phyloP scores from a whole-genome alignment of 2,329 filamentous ascomycete species.

The Botrytis pseudocinerea region DNA sequence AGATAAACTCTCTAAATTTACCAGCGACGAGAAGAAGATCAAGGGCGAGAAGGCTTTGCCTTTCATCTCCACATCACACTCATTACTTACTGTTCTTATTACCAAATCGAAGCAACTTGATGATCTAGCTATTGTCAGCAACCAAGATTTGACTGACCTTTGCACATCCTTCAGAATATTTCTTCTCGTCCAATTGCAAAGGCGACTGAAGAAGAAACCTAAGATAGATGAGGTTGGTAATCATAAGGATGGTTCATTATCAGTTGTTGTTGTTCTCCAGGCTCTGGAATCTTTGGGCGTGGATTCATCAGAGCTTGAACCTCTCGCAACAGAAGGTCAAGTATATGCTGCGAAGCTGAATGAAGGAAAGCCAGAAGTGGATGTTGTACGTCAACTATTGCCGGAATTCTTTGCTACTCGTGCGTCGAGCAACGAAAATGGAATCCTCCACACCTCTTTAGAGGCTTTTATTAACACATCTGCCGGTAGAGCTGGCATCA shows the following conservation, averaged over 20 bases:
- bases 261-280: constrained; percentile 32
- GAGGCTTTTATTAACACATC: constrained; percentile 29
- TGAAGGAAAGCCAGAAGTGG: constrained; percentile 26
- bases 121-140: constrained; percentile 31
- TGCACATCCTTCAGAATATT: constrained; percentile 27
- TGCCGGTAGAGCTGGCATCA: constrained; percentile 31
- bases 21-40: constrained; percentile 31
- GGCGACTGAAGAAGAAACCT: constrained; percentile 27
- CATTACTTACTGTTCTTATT: constrained; percentile 28
- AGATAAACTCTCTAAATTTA: constrained; percentile 30
- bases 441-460: constrained; percentile 13
- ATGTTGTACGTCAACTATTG: constrained; percentile 25
- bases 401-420: constrained; percentile 32
- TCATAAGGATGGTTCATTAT: constrained; percentile 26
- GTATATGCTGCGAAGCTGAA: constrained; percentile 23
- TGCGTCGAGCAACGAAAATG: constrained; percentile 14
- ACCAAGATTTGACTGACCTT: constrained; percentile 27
- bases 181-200: constrained; percentile 32
- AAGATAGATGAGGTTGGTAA: constrained; percentile 23
- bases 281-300: constrained; percentile 32
- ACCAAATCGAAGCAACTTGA: constrained; percentile 29
- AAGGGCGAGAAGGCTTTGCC: constrained; percentile 29
- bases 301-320: constrained; percentile 25
- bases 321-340: constrained; percentile 26
- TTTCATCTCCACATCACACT: constrained; percentile 32